Evolutionary conservation across 2,329 filamentous ascomycete species (phyloP).

Genomic region (Xylariaceae sp.): DNA sequence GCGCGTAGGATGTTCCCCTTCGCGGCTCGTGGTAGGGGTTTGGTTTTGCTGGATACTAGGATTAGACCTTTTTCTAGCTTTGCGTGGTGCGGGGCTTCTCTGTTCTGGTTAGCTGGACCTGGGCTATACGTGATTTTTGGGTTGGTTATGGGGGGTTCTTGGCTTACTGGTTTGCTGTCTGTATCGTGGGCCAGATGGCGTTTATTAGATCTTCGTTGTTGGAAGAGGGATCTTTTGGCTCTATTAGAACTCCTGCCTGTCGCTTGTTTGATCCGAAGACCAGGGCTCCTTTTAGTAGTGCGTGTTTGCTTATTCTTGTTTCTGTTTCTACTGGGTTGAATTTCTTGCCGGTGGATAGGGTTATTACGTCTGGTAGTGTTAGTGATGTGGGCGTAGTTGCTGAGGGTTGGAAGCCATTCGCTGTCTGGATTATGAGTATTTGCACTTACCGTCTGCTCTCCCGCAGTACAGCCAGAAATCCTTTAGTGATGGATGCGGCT

Average conservation of each 20-base stretch:
- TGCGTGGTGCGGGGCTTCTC: background rate
- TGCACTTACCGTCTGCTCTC: constrained; percentile 25
- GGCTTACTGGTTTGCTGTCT: constrained; percentile 37
- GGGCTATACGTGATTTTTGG: constrained; percentile 28
- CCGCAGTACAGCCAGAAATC: constrained; percentile 31
- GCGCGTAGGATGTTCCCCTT: constrained; percentile 26
- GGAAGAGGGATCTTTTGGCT: constrained; percentile 29
- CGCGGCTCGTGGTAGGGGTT: constrained; percentile 37
- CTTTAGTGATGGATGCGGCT: constrained; percentile 16
- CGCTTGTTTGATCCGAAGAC: constrained; percentile 36
- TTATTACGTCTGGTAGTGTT: constrained; percentile 24
- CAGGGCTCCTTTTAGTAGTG: constrained; percentile 31
- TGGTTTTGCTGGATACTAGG: constrained; percentile 23
- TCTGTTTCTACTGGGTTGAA: constrained; percentile 39
- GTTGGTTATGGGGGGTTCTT: constrained; percentile 7
- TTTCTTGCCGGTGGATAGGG: constrained; percentile 39
- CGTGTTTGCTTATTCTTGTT: constrained; percentile 29
- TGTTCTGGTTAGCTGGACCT: constrained; percentile 37
- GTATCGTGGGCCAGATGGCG: constrained; percentile 38
- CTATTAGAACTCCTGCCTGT: constrained; percentile 43
- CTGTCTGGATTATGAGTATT: no score
- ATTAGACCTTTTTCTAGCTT: no score
- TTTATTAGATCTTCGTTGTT: constrained; percentile 31
- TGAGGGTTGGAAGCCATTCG: no score
- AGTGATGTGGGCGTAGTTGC: constrained; percentile 3